Conservation (phyloP, 306 rosid genomes). For the Potentilla sterilis region DNA sequence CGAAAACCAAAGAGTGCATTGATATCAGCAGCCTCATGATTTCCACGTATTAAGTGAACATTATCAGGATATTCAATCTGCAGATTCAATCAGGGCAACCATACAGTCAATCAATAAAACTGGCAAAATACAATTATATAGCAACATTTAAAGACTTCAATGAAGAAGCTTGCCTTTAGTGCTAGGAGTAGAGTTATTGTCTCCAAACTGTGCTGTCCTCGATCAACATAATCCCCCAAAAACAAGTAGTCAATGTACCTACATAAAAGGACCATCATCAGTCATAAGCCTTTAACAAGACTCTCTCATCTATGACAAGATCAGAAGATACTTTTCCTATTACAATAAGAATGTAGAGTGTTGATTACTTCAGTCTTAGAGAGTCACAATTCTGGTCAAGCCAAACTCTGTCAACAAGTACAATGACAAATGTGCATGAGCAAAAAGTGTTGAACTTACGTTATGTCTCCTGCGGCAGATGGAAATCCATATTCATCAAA, state of each 20-base stretch:
- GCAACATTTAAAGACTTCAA: slow-evolving; percentile 15
- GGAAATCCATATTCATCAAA: slow-evolving; percentile 99
- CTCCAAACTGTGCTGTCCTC: slow-evolving; percentile 99
- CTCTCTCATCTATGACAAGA: not conserved
- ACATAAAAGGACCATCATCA: slow-evolving; percentile 27
- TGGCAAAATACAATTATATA: slow-evolving; percentile 22
- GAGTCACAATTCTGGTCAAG: not conserved
- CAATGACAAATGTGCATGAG: slow-evolving; percentile 15
- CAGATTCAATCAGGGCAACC: slow-evolving; percentile 36
- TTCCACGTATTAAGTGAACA: slow-evolving; percentile 98
- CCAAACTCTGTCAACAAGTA: slow-evolving; percentile 2
- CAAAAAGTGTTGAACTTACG: slow-evolving; percentile 56
- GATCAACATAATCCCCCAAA: slow-evolving; percentile 99
- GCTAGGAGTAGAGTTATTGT: slow-evolving; percentile 95
- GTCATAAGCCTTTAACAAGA: not conserved
- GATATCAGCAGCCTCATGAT: slow-evolving; percentile 99
- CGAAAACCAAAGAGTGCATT: slow-evolving; percentile 99
- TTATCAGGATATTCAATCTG: slow-evolving; percentile 97
- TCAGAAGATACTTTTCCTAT: not conserved
- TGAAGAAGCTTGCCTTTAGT: slow-evolving; percentile 68
- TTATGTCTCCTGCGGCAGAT: slow-evolving; percentile 95
- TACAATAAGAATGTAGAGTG: not conserved
- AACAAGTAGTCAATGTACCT: slow-evolving; percentile 98
- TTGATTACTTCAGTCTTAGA: not conserved
- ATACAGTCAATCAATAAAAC: slow-evolving; percentile 26